Percentiles rank a stretch among this genome's conserved stretches.
These are phyloP conservation scores for Rhizopogon vinicolor DNA, from an alignment of 768 basidiomycete species.

Conservation along the genomic window DNA sequence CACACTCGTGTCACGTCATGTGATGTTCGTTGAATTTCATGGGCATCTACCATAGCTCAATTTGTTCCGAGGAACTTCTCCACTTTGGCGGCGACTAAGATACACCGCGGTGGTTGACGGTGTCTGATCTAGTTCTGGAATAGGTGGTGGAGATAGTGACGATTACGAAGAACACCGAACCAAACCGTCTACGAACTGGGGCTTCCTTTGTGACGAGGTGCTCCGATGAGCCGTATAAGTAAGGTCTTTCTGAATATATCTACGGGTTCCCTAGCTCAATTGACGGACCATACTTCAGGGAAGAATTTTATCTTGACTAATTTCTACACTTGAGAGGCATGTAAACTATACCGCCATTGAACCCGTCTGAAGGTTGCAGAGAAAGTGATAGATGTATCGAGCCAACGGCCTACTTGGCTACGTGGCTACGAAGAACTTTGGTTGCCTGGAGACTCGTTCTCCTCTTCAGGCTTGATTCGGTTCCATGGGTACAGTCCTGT, in stretches of 20 bases:
- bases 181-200: constrained; percentile 1
- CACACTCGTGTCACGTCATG: no score
- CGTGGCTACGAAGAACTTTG: constrained; percentile 12
- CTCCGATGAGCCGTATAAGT: constrained; percentile 19
- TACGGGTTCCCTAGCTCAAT: not conserved
- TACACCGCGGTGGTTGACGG: no score
- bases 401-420: constrained; percentile 16
- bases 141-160: no score
- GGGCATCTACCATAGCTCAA: no score
- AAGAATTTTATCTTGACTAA: constrained; percentile 7
- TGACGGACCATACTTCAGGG: not conserved
- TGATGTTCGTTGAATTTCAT: no score
- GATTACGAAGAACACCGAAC: no score
- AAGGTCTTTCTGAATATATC: constrained; percentile 8
- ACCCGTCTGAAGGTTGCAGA: constrained; percentile 14
- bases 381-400: constrained; percentile 18
- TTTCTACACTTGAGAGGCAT: constrained; percentile 12
- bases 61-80: no score
- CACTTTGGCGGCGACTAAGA: no score
- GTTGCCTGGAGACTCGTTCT: constrained; percentile 10
- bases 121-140: no score
- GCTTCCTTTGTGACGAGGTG: constrained; percentile 9
- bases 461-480: no score
- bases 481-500: constrained; percentile 25
- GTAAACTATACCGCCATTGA: not conserved